A percentile compares a stretch with the other conserved stretches of the same genome.
These are phyloP conservation scores for Crithidia fasciculata DNA, from an alignment of 208 protist genomes.

Conservation along the genomic window DNA sequence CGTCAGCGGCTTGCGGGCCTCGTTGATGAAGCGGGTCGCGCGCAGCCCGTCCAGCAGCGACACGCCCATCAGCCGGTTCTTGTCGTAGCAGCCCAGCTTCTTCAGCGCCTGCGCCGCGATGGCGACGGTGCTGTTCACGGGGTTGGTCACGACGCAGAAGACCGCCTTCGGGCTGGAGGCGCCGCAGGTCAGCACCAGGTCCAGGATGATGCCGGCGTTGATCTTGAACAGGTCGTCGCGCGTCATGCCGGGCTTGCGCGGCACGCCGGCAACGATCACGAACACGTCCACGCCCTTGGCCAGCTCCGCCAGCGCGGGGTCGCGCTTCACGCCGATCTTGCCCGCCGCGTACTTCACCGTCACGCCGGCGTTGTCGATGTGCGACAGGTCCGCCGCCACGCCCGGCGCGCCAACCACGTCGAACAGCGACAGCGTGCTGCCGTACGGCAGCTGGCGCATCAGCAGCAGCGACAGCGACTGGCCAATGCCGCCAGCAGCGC, in stretches of 20 bases:
- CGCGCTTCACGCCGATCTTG: conserved; percentile 70
- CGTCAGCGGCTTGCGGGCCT: conserved; percentile 50
- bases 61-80: conserved; percentile 89
- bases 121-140: conserved; percentile 96
- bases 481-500: conserved; percentile 89
- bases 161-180: conserved; percentile 88
- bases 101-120: conserved; percentile 93
- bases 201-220: too few relatives aligned
- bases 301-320: too few relatives aligned
- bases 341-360: conserved; percentile 81
- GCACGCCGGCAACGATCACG: too few relatives aligned
- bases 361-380: conserved; percentile 83
- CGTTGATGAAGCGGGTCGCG: conserved; percentile 92
- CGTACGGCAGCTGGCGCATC: conserved; percentile 70
- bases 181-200: conserved; percentile 79
- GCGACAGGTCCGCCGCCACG: conserved; percentile 95
- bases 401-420: conserved; percentile 91
- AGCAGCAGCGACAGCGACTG: conserved; percentile 90
- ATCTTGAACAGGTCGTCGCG: too few relatives aligned
- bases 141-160: conserved; percentile 95
- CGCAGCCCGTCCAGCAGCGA: conserved; percentile 93
- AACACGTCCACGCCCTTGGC: too few relatives aligned
- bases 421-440: conserved; percentile 91
- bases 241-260: too few relatives aligned
- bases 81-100: conserved; percentile 90